Base-by-base conservation (phyloP, 225 moss, liverwort and hornwort species). In the Neckera pumila region DNA sequence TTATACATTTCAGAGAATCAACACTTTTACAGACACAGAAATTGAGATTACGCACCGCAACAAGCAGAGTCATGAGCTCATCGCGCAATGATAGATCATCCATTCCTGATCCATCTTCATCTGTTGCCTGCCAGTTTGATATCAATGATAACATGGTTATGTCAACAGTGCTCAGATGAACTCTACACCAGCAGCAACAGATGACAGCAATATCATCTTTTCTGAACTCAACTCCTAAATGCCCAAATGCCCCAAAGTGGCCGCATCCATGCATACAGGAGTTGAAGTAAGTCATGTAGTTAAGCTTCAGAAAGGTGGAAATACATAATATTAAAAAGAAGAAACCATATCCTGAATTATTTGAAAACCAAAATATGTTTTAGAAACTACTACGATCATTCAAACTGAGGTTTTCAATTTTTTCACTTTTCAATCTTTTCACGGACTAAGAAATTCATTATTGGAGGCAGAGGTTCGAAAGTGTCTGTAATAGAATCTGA, bases 31-130 rank as follows among this genome's bases (percentile, higher is more conserved):
- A 79, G 59, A 47, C 65, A 80, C n/a, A 79, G 26, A 40, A 64
- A 69, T 62, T 58, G 84, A 77, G 56, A 34, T 33, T 75, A 86
- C 85, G 87, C 88, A 97, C 95, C 82, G 96, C 97, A 88, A 95
- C 92, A 78, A 97, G 93, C 33, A 97, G 89, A 84, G 96, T 97
- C 95, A 97, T 97, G 85, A 97, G 93, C 92, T 97, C 96, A 84
- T 97, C 95, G 7, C 95, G 96, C 80, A 97, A 88, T 22, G 94
- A 92, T 70, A 45, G 79, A 88, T 95, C 93, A 56, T 97, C 93
- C 95, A 97, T 94, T 88, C 95, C 89, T 38, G 92, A 96, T 82
- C 95, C 97, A 94, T 97, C 94, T 75, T 93, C 94, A 85, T 97
- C 96, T 58, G 89, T 94, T 90, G 95, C 94, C 97, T 96, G 87